These are phyloP conservation scores for Selaginella moellendorffii DNA, from an alignment of 75 land plant species.

Conservation along the genomic window DNA sequence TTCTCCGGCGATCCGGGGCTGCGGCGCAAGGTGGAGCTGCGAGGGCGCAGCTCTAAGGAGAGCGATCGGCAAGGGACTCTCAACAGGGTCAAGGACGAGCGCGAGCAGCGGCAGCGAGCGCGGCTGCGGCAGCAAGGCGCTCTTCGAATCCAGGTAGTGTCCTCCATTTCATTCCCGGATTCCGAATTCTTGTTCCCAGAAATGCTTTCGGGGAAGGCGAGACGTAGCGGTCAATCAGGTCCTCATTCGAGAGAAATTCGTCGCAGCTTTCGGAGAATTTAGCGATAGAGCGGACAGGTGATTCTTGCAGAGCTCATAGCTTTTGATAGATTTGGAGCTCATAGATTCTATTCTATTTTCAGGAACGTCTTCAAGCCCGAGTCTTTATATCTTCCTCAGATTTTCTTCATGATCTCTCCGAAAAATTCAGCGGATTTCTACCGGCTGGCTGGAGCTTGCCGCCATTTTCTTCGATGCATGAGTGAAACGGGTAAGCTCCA, in stretches of 20 bases:
- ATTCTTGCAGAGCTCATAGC: background rate
- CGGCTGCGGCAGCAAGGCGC: slow-evolving; percentile 63
- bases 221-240: slow-evolving; percentile 34
- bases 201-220: slow-evolving; percentile 72
- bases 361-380: slow-evolving; percentile 65
- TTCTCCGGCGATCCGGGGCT: slow-evolving; percentile 74
- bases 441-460: slow-evolving; percentile 53
- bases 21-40: slow-evolving; percentile 71
- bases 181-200: slow-evolving; percentile 14
- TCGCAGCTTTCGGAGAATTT: slow-evolving; percentile 34
- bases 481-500: slow-evolving; percentile 15
- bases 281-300: slow-evolving; percentile 60
- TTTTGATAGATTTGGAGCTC: background rate
- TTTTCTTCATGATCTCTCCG: slow-evolving; percentile 60
- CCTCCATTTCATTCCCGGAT: background rate
- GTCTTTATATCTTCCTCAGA: slow-evolving; percentile 60
- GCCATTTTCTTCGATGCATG: slow-evolving; percentile 28
- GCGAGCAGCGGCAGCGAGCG: slow-evolving; percentile 42
- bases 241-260: slow-evolving; percentile 47
- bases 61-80: slow-evolving; percentile 70
- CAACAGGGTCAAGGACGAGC: slow-evolving; percentile 57
- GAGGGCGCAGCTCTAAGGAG: slow-evolving; percentile 85
- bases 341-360: slow-evolving; percentile 5
- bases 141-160: slow-evolving; percentile 55
- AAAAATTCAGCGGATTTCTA: slow-evolving; percentile 38